Evolutionary conservation across 805 yeast genomes (phyloP).

Genomic region (Candida golubevii): DNA sequence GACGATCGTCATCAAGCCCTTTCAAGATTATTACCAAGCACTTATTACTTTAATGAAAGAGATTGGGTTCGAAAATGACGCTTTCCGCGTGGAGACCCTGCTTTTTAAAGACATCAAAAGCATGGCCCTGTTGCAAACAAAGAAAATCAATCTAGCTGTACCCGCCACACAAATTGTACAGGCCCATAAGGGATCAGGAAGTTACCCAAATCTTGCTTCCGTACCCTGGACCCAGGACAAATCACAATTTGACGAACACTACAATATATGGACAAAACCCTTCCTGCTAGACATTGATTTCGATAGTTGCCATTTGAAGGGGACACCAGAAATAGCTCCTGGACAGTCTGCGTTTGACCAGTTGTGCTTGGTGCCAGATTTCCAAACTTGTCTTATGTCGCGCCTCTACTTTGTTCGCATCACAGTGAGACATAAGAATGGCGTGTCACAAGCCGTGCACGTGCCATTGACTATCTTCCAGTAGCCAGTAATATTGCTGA

Average conservation of each 20-base stretch:
- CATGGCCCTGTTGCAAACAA: conserved; percentile 31
- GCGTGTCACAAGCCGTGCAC: conserved; percentile 28
- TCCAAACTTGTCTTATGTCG: conserved; percentile 35
- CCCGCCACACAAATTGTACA: conserved; percentile 17
- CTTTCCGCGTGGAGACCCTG: conserved; percentile 31
- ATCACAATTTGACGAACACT: conserved; percentile 12
- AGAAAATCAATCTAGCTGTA: conserved; percentile 29
- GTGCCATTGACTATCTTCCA: conserved; percentile 26
- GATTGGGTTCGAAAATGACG: conserved; percentile 29
- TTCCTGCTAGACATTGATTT: conserved; percentile 28
- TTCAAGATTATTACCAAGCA: conserved; percentile 24
- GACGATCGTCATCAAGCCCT: conserved; percentile 29
- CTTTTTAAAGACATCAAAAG: conserved; percentile 34
- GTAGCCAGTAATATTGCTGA: neutral
- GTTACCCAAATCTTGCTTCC: conserved; percentile 18
- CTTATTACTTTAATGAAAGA: conserved; percentile 27
- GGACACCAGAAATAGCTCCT: conserved; percentile 11
- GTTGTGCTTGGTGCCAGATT: conserved; percentile 36
- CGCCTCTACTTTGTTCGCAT: conserved; percentile 35
- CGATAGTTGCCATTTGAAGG: conserved; percentile 27
- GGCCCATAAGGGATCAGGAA: conserved; percentile 18
- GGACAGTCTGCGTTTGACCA: conserved; percentile 22
- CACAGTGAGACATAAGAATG: conserved; percentile 26
- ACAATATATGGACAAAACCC: conserved; percentile 24
- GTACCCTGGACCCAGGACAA: conserved; percentile 27